A percentile compares a stretch with the other conserved stretches of the same genome.
Conservation (phyloP, 129 eudicot species). For the Chrysanthemum makinoi region DNA sequence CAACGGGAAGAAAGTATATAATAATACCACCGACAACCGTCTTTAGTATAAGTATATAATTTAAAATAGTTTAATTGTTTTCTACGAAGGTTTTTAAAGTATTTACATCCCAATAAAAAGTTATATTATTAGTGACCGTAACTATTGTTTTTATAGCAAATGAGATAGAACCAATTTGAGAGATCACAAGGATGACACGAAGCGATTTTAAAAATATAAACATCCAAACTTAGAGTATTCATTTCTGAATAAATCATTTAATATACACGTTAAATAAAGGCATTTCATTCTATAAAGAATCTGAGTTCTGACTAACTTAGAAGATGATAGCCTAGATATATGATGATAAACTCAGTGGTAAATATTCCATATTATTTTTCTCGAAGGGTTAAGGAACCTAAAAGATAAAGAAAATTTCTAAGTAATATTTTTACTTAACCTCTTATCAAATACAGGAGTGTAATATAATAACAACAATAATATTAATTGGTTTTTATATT, state of each 20-base stretch:
- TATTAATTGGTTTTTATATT: not conserved
- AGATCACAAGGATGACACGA: not conserved
- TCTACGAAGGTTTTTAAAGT: too few relatives aligned
- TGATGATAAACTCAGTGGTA: too few relatives aligned
- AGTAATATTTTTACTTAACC: too few relatives aligned
- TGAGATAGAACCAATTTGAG: not conserved
- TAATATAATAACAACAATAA: not conserved
- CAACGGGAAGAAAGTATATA: too few relatives aligned
- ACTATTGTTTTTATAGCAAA: not conserved
- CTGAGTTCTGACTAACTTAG: not conserved
- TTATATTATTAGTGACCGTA: not conserved
- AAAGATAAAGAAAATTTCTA: too few relatives aligned
- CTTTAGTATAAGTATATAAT: too few relatives aligned
- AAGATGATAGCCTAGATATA: too few relatives aligned
- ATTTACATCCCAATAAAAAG: not conserved
- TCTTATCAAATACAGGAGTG: not conserved
- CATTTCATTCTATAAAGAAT: not conserved
- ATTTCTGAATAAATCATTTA: not conserved
- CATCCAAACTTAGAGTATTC: not conserved
- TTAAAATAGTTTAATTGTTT: too few relatives aligned
- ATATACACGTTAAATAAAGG: not conserved
- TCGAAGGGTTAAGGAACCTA: too few relatives aligned
- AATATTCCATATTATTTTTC: too few relatives aligned
- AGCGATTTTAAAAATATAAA: not conserved
- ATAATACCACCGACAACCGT: too few relatives aligned